phyloP scores from a whole-genome alignment of 306 rosid species.

The Neltuma alba region DNA sequence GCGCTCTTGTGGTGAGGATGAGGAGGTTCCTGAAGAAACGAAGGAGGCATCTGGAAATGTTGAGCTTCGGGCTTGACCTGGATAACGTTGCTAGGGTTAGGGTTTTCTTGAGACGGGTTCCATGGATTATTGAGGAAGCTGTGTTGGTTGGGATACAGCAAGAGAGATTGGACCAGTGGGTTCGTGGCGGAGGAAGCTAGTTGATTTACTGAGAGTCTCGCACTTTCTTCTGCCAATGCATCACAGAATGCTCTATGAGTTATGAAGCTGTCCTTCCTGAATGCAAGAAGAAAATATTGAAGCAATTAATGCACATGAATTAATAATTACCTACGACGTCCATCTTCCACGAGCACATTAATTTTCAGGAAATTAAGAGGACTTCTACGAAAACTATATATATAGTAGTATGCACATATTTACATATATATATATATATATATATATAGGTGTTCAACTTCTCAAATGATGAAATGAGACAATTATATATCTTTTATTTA shows the following conservation, averaged over 20 bases:
- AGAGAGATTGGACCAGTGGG: slow-evolving; percentile 53
- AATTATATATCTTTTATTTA: neutral
- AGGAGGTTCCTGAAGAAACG: neutral
- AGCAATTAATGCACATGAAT: neutral
- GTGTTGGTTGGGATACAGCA: slow-evolving; percentile 51
- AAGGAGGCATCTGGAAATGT: slow-evolving; percentile 28
- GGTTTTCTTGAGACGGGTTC: slow-evolving; percentile 69
- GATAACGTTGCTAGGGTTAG: slow-evolving; percentile 59
- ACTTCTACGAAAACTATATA: neutral
- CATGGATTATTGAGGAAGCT: slow-evolving; percentile 48
- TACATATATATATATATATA: neutral
- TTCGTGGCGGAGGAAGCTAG: slow-evolving; percentile 34
- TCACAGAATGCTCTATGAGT: slow-evolving; percentile 98
- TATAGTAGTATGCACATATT: too few relatives aligned
- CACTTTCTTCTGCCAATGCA: slow-evolving; percentile 98
- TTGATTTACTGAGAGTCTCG: slow-evolving; percentile 72
- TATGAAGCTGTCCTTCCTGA: slow-evolving; percentile 97
- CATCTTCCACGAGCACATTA: neutral
- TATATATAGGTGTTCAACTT: neutral
- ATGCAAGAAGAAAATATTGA: neutral
- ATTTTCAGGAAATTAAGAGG: neutral
- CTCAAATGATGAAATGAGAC: neutral
- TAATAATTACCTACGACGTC: neutral
- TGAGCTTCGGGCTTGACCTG: slow-evolving; percentile 60
- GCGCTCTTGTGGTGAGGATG: slow-evolving; percentile 33